phyloP scores from a whole-genome alignment of 139 green algal genomes.

The Nannochloris sp. region DNA sequence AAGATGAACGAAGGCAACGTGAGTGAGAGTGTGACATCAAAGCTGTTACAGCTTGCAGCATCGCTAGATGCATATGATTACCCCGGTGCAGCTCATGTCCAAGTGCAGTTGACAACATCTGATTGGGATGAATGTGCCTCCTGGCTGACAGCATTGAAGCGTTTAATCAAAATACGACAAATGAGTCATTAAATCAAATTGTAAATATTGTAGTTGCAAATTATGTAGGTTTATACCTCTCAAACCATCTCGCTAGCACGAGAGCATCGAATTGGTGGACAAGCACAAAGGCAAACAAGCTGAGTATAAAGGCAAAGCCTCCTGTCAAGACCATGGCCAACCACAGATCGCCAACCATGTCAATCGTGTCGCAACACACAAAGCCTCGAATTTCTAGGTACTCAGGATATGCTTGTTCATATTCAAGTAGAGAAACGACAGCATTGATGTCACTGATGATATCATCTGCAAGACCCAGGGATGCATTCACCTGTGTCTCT shows the following conservation, averaged over 20 bases:
- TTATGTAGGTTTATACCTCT: not conserved
- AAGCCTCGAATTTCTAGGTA: constrained; percentile 9
- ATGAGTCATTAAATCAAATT: constrained; percentile 4
- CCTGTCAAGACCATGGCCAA: constrained; percentile 12
- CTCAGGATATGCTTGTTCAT: constrained; percentile 6
- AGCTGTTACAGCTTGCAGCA: constrained; percentile 68
- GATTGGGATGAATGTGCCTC: constrained; percentile 89
- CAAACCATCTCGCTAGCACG: not conserved
- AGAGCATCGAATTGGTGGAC: constrained; percentile 2
- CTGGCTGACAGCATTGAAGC: constrained; percentile 90
- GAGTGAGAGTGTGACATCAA: constrained; percentile 45
- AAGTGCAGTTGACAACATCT: constrained; percentile 80
- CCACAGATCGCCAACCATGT: constrained; percentile 13
- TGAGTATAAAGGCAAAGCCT: constrained; percentile 4
- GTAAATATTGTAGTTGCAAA: too few species aligned
- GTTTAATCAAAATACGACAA: constrained; percentile 75
- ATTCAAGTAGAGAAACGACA: not conserved
- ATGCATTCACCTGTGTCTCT: not conserved
- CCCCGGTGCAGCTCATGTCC: constrained; percentile 58
- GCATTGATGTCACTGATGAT: not conserved
- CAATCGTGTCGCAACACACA: constrained; percentile 12
- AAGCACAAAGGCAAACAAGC: not conserved
- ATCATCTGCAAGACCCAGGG: not conserved
- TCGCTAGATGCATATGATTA: constrained; percentile 76
- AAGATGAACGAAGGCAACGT: constrained; percentile 75